Conservation (phyloP, 495 filamentous ascomycete genomes). For the Daldinia vernicosa region DNA sequence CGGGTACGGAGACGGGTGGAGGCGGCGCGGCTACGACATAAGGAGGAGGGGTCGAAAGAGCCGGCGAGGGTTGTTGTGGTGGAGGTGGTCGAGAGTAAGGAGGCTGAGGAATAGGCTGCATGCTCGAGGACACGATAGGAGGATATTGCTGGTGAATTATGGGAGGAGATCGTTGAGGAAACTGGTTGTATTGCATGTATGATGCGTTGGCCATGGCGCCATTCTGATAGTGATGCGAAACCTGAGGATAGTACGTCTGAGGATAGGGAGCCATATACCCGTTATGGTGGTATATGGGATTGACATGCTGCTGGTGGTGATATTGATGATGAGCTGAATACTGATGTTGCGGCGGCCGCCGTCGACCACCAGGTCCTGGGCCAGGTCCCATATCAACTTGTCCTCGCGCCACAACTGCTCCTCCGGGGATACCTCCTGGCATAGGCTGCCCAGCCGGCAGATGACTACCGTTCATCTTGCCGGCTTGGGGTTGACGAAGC, state of each 20-base stretch:
- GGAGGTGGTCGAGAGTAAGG: constrained; percentile 52
- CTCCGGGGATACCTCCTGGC: constrained; percentile 49
- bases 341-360: constrained; percentile 42
- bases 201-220: constrained; percentile 45
- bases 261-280: constrained; percentile 52
- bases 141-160: constrained; percentile 54
- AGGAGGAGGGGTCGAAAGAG: constrained; percentile 53
- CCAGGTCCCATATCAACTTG: constrained; percentile 54
- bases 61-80: constrained; percentile 47
- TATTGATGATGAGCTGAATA: constrained; percentile 49
- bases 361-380: constrained; percentile 36
- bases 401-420: constrained; percentile 32
- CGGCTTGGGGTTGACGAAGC: constrained; percentile 61
- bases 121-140: constrained; percentile 50
- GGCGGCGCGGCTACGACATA: constrained; percentile 52
- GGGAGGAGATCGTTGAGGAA: constrained; percentile 49
- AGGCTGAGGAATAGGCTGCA: constrained; percentile 46
- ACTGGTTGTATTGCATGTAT: constrained; percentile 54
- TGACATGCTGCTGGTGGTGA: constrained; percentile 48
- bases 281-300: constrained; percentile 47
- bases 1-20: constrained; percentile 45
- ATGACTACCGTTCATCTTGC: constrained; percentile 70
- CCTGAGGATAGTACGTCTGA: constrained; percentile 49
- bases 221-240: constrained; percentile 56
- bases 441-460: constrained; percentile 70